Percentiles rank a stretch among this genome's conserved stretches.
phyloP scores from a whole-genome alignment of 305 asterid species.

The Coffea humblotiana region DNA sequence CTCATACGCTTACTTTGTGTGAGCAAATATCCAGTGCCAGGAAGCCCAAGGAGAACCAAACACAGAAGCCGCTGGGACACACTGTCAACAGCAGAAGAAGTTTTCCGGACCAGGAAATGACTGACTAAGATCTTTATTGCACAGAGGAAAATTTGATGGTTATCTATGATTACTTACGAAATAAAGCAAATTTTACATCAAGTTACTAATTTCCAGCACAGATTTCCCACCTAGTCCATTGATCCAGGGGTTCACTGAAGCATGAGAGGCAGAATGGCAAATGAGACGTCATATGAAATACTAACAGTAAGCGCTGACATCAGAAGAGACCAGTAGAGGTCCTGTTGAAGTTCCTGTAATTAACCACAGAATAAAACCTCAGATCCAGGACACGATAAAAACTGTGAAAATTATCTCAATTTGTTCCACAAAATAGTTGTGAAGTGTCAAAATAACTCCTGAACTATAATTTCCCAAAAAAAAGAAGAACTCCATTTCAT shows the following conservation, averaged over 20 bases:
- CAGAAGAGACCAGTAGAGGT: conserved; percentile 82
- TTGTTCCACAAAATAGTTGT: background rate
- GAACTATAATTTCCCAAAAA: background rate
- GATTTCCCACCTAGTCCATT: background rate
- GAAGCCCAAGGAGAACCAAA: conserved; percentile 80
- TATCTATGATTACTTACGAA: background rate
- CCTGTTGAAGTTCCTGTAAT: conserved; percentile 41
- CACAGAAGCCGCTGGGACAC: conserved; percentile 80
- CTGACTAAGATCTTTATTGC: background rate
- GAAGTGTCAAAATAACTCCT: background rate
- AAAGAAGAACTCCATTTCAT: background rate
- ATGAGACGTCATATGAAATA: conserved; percentile 5
- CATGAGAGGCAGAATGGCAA: background rate
- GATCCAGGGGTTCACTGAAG: background rate
- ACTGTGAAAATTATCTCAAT: background rate
- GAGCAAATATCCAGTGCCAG: conserved; percentile 79
- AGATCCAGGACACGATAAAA: background rate
- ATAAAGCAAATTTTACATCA: background rate
- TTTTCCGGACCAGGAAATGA: background rate
- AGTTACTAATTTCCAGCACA: background rate
- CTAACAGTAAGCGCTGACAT: conserved; percentile 81
- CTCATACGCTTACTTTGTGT: conserved; percentile 45
- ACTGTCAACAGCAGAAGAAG: conserved; percentile 39
- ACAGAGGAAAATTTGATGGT: background rate
- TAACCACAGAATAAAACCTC: conserved; percentile 6